Conservation (phyloP, 2,329 filamentous ascomycete species). For the Nothopassalora personata region DNA sequence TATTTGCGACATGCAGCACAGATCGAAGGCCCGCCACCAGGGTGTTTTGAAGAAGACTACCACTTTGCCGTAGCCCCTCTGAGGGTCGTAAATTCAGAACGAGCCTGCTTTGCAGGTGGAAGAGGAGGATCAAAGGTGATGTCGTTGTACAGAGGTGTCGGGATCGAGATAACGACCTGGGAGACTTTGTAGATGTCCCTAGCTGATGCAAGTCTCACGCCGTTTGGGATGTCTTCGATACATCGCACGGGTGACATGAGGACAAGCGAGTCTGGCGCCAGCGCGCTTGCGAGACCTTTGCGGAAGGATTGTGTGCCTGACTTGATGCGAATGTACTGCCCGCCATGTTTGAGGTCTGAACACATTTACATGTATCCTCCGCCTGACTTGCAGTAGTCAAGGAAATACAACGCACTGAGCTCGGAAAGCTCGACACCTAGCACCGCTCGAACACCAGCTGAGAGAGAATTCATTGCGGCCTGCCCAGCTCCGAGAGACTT, state of each 20-base stretch:
- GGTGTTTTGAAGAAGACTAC: slow-evolving; percentile 44
- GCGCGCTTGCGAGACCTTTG: slow-evolving; percentile 33
- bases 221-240: slow-evolving; percentile 14
- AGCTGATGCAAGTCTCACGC: slow-evolving; percentile 26
- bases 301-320: slow-evolving; percentile 45
- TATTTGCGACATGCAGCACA: slow-evolving; percentile 43
- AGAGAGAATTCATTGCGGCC: slow-evolving; percentile 35
- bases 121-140: slow-evolving; percentile 48
- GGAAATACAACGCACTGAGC: slow-evolving; percentile 49
- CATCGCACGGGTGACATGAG: slow-evolving; percentile 21
- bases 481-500: slow-evolving; percentile 29
- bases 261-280: slow-evolving; percentile 26
- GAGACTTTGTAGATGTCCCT: slow-evolving; percentile 34
- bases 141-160: slow-evolving; percentile 42
- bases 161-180: slow-evolving; percentile 47
- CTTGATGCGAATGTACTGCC: slow-evolving; percentile 48
- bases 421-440: slow-evolving; percentile 48
- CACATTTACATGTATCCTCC: slow-evolving; percentile 50
- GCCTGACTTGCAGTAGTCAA: slow-evolving; percentile 52
- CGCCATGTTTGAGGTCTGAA: slow-evolving; percentile 50
- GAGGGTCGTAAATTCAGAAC: slow-evolving; percentile 17
- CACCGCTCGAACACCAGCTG: slow-evolving; percentile 47
- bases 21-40: slow-evolving; percentile 44
- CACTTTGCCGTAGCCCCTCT: slow-evolving; percentile 51
- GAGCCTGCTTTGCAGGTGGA: slow-evolving; percentile 36